Percentiles rank a stretch among this genome's conserved stretches.
These are phyloP conservation scores for Vitis amurensis DNA, from an alignment of 164 flowering plant genomes.

Conservation along the genomic window DNA sequence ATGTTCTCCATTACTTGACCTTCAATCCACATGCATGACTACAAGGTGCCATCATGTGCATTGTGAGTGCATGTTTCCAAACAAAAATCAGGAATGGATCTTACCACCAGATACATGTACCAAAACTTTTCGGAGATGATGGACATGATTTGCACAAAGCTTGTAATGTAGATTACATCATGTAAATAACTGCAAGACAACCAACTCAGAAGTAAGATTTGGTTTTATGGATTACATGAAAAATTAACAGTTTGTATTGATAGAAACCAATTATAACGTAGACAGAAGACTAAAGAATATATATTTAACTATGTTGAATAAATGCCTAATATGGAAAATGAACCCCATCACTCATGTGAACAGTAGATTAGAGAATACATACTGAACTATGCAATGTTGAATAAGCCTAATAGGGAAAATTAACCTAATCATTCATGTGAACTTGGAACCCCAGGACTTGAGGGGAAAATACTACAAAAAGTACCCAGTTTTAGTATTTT, in stretches of 20 bases:
- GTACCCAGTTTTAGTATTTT: no score
- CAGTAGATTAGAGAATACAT: no score
- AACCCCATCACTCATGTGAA: no score
- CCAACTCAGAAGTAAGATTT: background rate
- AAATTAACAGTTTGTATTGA: background rate
- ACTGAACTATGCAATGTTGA: no score
- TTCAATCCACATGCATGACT: background rate
- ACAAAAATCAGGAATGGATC: constrained; percentile 16
- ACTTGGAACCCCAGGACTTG: no score
- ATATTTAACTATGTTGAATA: no score
- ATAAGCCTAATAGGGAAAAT: no score
- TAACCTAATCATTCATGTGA: no score
- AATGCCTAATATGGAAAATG: no score
- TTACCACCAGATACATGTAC: constrained; percentile 91
- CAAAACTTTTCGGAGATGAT: constrained; percentile 88
- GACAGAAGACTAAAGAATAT: no score
- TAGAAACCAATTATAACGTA: no score
- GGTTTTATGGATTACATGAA: background rate
- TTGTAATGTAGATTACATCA: constrained; percentile 90
- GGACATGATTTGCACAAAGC: constrained; percentile 82
- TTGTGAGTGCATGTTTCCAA: background rate
- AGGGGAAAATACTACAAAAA: no score
- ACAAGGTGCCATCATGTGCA: background rate
- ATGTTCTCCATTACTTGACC: background rate
- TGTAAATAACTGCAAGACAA: constrained; percentile 76